phyloP scores from a whole-genome alignment of 2,329 filamentous ascomycete species.

The Hypoxylon sp. region DNA sequence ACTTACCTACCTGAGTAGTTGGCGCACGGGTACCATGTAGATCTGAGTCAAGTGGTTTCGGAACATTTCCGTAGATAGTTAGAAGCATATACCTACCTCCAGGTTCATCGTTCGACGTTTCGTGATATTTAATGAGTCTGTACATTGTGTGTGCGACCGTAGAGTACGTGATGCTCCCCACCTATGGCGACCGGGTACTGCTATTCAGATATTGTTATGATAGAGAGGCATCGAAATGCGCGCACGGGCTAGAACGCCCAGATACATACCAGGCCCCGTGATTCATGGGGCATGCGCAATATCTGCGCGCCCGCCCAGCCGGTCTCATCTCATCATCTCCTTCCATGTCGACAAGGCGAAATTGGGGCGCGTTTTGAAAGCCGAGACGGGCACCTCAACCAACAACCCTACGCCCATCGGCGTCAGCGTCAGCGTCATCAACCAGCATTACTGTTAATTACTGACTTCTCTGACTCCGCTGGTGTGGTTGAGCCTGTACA shows the following conservation, averaged over 20 bases:
- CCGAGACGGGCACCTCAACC: constrained; percentile 19
- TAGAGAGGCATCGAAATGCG: constrained; percentile 15
- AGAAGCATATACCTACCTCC: constrained; percentile 1
- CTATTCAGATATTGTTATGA: not conserved
- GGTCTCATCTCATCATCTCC: not conserved
- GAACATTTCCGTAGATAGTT: constrained; percentile 27
- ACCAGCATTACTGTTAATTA: too few relatives aligned
- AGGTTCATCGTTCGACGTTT: constrained; percentile 1
- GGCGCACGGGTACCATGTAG: constrained; percentile 9
- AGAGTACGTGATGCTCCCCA: not conserved
- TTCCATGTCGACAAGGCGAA: constrained; percentile 12
- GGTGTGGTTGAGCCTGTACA: not conserved
- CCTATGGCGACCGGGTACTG: not conserved
- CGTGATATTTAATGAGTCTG: not conserved
- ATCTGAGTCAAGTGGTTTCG: constrained; percentile 27
- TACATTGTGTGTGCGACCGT: not conserved
- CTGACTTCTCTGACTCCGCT: not conserved
- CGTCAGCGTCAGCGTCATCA: not conserved
- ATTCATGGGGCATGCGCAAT: constrained; percentile 12
- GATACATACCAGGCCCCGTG: constrained; percentile 9
- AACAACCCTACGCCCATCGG: not conserved
- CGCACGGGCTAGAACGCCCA: constrained; percentile 18
- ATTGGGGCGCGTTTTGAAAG: constrained; percentile 33
- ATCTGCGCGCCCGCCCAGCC: constrained; percentile 9
- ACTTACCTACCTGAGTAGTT: constrained; percentile 1